A percentile compares a stretch with the other conserved stretches of the same genome.
These are phyloP conservation scores for Vachellia pachyceras DNA, from an alignment of 306 rosid genomes.

Conservation along the genomic window DNA sequence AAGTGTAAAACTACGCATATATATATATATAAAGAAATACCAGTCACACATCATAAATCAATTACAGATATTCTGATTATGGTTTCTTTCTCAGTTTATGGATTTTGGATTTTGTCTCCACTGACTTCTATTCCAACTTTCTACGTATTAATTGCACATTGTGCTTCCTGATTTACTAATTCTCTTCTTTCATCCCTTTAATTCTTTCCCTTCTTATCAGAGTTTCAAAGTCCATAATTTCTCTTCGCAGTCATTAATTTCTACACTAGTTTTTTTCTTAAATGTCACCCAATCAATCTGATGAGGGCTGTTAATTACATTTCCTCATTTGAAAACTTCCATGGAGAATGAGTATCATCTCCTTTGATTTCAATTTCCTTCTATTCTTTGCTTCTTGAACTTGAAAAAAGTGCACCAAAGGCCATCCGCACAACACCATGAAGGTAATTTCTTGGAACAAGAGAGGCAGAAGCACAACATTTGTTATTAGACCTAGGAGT, in stretches of 20 bases:
- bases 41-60: background rate
- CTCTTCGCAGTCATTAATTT: background rate
- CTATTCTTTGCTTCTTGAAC: background rate
- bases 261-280: background rate
- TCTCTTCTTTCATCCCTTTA: conserved; percentile 8
- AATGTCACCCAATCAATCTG: background rate
- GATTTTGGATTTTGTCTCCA: background rate
- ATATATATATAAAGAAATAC: background rate
- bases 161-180: background rate
- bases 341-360: background rate
- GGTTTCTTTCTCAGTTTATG: background rate
- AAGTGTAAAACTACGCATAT: background rate
- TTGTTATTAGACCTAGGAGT: background rate
- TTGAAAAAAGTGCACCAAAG: conserved; percentile 10
- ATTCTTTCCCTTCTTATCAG: conserved; percentile 6
- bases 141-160: background rate
- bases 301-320: background rate
- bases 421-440: conserved; percentile 11
- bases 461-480: background rate
- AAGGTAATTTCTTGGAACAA: conserved; percentile 10
- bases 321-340: conserved; percentile 2
- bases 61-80: background rate
- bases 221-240: conserved; percentile 22
- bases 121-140: background rate
- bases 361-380: background rate